A percentile compares a stretch with the other conserved stretches of the same genome.
These are phyloP conservation scores for Hansfordia pulvinata DNA, from an alignment of 2,329 filamentous ascomycete genomes.

Conservation along the genomic window DNA sequence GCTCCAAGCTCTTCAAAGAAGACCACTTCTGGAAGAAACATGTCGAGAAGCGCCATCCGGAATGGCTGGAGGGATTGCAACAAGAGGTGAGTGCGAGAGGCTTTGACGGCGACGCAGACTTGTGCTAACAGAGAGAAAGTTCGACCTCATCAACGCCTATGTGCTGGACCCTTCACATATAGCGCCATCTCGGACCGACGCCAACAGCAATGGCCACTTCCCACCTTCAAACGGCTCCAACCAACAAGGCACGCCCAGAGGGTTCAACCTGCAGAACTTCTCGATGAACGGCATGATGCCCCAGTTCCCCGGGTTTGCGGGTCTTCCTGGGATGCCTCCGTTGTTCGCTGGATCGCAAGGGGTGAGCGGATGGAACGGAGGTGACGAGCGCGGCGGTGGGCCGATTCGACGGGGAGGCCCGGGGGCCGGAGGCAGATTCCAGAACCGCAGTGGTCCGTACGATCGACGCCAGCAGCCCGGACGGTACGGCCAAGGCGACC, in stretches of 20 bases:
- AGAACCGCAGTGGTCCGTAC: slow-evolving; percentile 58
- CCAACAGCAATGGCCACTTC: slow-evolving; percentile 93
- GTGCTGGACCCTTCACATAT: slow-evolving; percentile 92
- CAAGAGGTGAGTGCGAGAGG: slow-evolving; percentile 56
- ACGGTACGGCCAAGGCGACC: slow-evolving; percentile 31
- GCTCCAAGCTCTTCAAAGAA: slow-evolving; percentile 93
- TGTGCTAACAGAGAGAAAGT: slow-evolving; percentile 36
- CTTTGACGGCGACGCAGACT: not conserved
- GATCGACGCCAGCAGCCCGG: slow-evolving; percentile 51
- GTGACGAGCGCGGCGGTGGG: slow-evolving; percentile 43
- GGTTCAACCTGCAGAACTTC: slow-evolving; percentile 75
- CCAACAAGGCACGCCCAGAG: slow-evolving; percentile 73
- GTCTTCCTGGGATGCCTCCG: slow-evolving; percentile 41
- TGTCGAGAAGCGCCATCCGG: slow-evolving; percentile 84
- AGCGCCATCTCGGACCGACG: slow-evolving; percentile 81
- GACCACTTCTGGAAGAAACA: slow-evolving; percentile 97
- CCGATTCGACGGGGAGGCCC: slow-evolving; percentile 55
- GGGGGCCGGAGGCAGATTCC: slow-evolving; percentile 37
- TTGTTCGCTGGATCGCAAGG: slow-evolving; percentile 28
- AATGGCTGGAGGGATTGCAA: slow-evolving; percentile 71
- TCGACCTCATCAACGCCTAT: slow-evolving; percentile 85
- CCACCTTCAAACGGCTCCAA: slow-evolving; percentile 65
- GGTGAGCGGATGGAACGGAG: slow-evolving; percentile 33
- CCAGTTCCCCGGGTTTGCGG: slow-evolving; percentile 43
- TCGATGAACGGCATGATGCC: slow-evolving; percentile 43